Percentiles rank a stretch among this genome's conserved stretches.
Evolutionary conservation across 2,329 filamentous ascomycete species (phyloP).

Genomic region (Fusarium ambrosium): DNA sequence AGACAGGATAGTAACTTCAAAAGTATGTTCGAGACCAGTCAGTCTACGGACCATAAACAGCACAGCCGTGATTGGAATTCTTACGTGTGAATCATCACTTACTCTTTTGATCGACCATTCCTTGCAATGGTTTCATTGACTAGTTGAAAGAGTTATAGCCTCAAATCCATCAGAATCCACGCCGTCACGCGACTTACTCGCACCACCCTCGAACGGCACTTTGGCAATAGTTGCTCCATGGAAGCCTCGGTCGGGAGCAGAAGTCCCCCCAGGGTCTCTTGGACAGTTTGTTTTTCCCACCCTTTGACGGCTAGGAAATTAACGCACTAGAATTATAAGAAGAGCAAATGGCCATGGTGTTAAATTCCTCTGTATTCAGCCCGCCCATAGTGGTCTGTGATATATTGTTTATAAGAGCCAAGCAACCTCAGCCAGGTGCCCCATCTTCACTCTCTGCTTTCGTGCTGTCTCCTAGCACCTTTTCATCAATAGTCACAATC

Average conservation of each 20-base stretch:
- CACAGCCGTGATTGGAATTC: not conserved
- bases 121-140: too few relatives aligned
- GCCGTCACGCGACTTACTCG: too few relatives aligned
- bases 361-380: not conserved
- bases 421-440: not conserved
- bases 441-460: not conserved
- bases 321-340: too few relatives aligned
- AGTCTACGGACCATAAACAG: not conserved
- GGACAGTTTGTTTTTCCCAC: not conserved
- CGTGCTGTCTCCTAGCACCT: not conserved
- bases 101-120: too few relatives aligned
- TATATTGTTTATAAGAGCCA: not conserved
- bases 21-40: not conserved
- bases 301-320: too few relatives aligned
- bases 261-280: not conserved
- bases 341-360: too few relatives aligned
- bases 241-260: too few relatives aligned
- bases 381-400: not conserved
- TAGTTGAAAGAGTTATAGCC: too few relatives aligned
- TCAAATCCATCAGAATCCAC: too few relatives aligned
- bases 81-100: not conserved
- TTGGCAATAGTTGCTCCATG: too few relatives aligned
- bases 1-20: not conserved
- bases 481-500: not conserved
- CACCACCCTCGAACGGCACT: too few relatives aligned